These are phyloP conservation scores for Cordyceps militaris DNA, from an alignment of 2,329 filamentous ascomycete species.

Conservation along the genomic window DNA sequence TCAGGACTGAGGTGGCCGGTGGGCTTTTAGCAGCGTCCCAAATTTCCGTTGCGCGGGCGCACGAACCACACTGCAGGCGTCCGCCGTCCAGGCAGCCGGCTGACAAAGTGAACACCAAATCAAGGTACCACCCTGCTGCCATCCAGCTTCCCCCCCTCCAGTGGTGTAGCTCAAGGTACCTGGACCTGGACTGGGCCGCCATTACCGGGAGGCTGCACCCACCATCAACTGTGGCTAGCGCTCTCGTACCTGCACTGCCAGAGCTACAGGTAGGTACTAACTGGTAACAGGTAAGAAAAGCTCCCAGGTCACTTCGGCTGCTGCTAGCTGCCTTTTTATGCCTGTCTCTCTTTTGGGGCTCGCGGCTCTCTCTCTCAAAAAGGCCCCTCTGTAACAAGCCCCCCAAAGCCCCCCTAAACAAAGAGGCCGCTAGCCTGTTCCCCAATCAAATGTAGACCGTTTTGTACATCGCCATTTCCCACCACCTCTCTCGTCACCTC, in stretches of 20 bases:
- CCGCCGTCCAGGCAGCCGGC: too few species aligned
- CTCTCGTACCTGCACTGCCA: neutral
- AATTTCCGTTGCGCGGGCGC: constrained; percentile 7
- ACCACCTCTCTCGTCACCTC: constrained; percentile 9
- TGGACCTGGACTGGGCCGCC: too few species aligned
- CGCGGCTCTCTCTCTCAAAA: neutral
- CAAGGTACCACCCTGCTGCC: too few species aligned
- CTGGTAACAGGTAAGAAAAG: neutral
- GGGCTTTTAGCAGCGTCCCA: neutral
- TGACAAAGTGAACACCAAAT: too few species aligned
- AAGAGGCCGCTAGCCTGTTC: neutral
- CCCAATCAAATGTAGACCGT: constrained; percentile 11
- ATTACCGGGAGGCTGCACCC: too few species aligned
- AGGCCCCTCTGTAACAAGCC: neutral
- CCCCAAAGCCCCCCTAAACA: neutral
- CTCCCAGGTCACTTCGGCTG: neutral
- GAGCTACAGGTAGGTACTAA: too few species aligned
- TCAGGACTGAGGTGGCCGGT: neutral
- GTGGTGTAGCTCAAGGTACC: too few species aligned
- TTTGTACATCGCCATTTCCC: constrained; percentile 13
- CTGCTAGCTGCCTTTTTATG: neutral
- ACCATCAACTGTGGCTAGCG: neutral
- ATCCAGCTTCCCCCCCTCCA: too few species aligned
- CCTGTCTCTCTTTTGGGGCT: neutral
- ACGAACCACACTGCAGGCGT: too few species aligned